phyloP scores from a whole-genome alignment of 352 stramenopile species.

The Globisporangium spinosum region DNA sequence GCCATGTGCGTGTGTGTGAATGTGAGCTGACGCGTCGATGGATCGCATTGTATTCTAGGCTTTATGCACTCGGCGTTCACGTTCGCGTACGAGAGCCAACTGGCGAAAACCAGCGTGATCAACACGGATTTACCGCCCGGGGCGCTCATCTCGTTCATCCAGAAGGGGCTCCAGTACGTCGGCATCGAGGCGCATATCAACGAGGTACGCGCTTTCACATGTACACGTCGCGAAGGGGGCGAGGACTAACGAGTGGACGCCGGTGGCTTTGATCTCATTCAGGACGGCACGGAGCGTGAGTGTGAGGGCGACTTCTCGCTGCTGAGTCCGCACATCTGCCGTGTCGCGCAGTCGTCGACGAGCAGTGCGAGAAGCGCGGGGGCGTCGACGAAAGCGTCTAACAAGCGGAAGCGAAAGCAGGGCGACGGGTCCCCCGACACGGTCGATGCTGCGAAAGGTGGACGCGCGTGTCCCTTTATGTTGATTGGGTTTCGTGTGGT shows the following conservation, averaged over 20 bases:
- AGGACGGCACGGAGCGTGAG: slow-evolving; percentile 85
- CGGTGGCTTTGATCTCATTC: background rate
- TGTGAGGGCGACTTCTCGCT: slow-evolving; percentile 90
- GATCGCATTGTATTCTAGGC: slow-evolving; percentile 31
- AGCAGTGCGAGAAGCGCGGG: slow-evolving; percentile 51
- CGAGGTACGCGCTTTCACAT: slow-evolving; percentile 51
- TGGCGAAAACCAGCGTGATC: slow-evolving; percentile 92
- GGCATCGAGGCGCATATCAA: slow-evolving; percentile 90
- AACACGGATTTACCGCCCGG: slow-evolving; percentile 93
- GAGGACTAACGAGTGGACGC: slow-evolving; percentile 10
- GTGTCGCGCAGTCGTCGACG: slow-evolving; percentile 71
- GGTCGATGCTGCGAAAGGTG: slow-evolving; percentile 66
- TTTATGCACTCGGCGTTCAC: slow-evolving; percentile 98
- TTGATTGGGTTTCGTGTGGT: too few relatives aligned
- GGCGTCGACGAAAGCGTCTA: slow-evolving; percentile 43
- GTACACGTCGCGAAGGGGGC: slow-evolving; percentile 23
- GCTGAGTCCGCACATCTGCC: slow-evolving; percentile 90
- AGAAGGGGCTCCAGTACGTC: slow-evolving; percentile 97
- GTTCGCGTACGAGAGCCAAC: slow-evolving; percentile 97
- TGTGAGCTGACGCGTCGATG: background rate
- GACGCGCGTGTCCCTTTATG: background rate
- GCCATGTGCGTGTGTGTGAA: too few relatives aligned
- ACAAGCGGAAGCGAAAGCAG: slow-evolving; percentile 83
- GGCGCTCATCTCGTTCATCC: slow-evolving; percentile 96
- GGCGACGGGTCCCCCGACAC: slow-evolving; percentile 58